Base-by-base conservation (phyloP, 2,329 filamentous ascomycete species). In the Fusarium sp. region DNA sequence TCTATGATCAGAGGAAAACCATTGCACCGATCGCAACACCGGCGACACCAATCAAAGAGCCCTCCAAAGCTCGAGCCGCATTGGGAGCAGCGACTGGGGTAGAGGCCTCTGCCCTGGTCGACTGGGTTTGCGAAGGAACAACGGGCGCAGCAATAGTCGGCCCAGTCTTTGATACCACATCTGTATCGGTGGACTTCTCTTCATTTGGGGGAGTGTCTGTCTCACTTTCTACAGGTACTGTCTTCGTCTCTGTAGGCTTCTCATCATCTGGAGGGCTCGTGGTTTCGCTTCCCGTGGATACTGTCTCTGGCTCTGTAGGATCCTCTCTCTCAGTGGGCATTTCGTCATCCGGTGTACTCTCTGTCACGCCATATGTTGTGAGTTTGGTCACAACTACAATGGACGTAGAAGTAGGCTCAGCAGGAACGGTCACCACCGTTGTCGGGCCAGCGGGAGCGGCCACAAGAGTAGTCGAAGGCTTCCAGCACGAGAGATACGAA, bases 401-500 rank as follows among this genome's bases (percentile, higher is more conserved):
- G n/a, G 26, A 14, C 13, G 51, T 55, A 24, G 6, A 8, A 24
- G 7, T 24, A 24, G 24, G 24, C 24, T 24, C 24, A 6, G 40
- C 19, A 8, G 56, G 22, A 10, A n/a, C 15, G 6, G 24, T 59
- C 5, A 48, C 37, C 10, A 45, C 46, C 11, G 24, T 40, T 15
- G 44, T 44, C 7, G 48, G 30, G 22, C 57, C 48, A 15, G 40
- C 53, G 4, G 43, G 32, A 10, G 46, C 37, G 8, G 52, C 20
- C 10, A 20, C 44, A 11, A 63, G 48, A 26, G 67, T 59, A 3
- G 54, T 59, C 3, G 45, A 68, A 7, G 63, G 41, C 15, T 61
- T 62, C 63, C 64, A 70, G 52, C 67, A 70, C 0, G 67, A 70
- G 13, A 70, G 50, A n/a, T 70, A 70, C 0, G 67, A 68, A 6